These are phyloP conservation scores for Phaffomyces thermotolerans DNA, from an alignment of 805 yeast species.

Conservation along the genomic window DNA sequence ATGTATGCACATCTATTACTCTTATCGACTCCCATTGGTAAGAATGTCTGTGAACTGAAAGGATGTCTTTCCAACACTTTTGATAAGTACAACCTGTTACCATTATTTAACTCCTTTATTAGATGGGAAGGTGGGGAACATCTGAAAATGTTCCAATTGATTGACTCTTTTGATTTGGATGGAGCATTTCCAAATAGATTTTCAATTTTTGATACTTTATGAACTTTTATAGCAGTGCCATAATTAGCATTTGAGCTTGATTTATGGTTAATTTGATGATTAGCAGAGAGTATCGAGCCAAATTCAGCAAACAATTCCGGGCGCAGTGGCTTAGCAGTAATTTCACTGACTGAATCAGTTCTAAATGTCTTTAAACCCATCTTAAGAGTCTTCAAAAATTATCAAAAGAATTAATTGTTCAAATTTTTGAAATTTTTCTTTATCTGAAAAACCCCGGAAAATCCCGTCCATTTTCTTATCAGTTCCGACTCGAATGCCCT, in stretches of 20 bases:
- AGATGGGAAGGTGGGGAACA: constrained; percentile 71
- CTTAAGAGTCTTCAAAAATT: no score
- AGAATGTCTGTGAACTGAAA: constrained; percentile 76
- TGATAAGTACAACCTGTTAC: constrained; percentile 13
- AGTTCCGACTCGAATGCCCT: not conserved
- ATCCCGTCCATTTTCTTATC: not conserved
- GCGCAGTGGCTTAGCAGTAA: constrained; percentile 47
- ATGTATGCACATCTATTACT: constrained; percentile 46
- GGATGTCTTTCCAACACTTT: constrained; percentile 89
- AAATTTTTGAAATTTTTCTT: no score
- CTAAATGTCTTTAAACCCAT: constrained; percentile 32
- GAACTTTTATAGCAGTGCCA: constrained; percentile 84
- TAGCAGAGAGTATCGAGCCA: constrained; percentile 76
- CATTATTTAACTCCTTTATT: constrained; percentile 7
- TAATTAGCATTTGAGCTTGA: constrained; percentile 61
- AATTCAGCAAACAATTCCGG: constrained; percentile 58
- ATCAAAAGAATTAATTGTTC: no score
- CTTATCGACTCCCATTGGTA: constrained; percentile 78
- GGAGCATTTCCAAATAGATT: constrained; percentile 44
- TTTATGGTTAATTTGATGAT: constrained; percentile 50
- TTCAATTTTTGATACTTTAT: constrained; percentile 60
- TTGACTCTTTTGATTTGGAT: constrained; percentile 40
- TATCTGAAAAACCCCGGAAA: not conserved
- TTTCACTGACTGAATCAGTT: constrained; percentile 14
- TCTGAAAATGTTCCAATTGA: constrained; percentile 79